Evolutionary conservation across 495 filamentous ascomycete genomes (phyloP), one percentile per base, ranked within the genome.

Genomic region (Penicillium roqueforti): DNA sequence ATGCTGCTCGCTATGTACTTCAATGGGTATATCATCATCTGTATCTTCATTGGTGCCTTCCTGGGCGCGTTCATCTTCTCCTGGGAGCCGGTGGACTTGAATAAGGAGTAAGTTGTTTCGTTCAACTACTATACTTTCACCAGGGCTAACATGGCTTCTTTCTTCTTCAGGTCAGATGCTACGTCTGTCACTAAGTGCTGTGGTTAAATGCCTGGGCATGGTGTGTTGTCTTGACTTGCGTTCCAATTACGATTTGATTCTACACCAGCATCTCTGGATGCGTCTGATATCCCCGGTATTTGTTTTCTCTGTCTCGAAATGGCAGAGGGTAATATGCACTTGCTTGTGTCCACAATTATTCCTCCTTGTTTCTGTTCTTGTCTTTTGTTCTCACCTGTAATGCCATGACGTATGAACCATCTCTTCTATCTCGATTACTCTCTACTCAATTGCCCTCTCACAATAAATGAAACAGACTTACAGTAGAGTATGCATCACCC

Each of bases 1-100:
- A 87, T 89, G 85, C 64, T 90, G 49, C 68, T 80, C n/a, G 79
- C 81, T 6, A 84, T 85, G 80, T 85, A 82, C 43, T 86, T 80
- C 67, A 86, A 86, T 48, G 84, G 75, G 25, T 86, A 83, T 57
- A 74, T 85, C 44, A 81, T 86, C 44, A 76, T 85, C 20, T 78
- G 72, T 53, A 85, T 86, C 55, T 70, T 86, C 37, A 76, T 87
- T 32, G 85, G 83, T 2, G 80, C 82, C 2, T 86, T 77, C 59
- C 46, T 86, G 4, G 84, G 83, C 0, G 72, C 76, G 28, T 82
- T 86, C 51, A 57, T 80, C 18, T 87, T 85, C 58, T 72, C 71
- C 23, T 86, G 83, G 82, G 80, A 83, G 49, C 57, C 60, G 10
- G 34, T 55, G 8, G 14, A 34, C 23, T 32, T 60, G 34, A 38